Conservation (phyloP, 192 early-diverging fungal genomes). For the Entomortierella lignicola region DNA sequence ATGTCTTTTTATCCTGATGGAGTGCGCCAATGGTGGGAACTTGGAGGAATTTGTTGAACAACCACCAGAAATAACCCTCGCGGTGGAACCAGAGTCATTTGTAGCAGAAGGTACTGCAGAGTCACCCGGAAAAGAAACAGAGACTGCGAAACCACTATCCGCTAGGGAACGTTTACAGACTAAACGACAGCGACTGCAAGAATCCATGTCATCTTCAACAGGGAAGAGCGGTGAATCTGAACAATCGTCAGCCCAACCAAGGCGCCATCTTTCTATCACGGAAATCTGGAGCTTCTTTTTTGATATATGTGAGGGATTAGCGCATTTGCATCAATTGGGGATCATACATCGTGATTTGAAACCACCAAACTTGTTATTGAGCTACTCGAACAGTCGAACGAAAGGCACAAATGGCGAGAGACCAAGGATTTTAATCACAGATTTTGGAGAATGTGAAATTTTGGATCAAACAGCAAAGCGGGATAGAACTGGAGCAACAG, state of each 20-base stretch:
- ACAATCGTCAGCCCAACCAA: background rate
- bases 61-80: conserved; percentile 14
- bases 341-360: conserved; percentile 97
- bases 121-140: background rate
- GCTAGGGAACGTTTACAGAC: conserved; percentile 30
- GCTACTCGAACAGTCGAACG: conserved; percentile 63
- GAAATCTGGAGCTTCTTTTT: conserved; percentile 91
- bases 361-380: conserved; percentile 90
- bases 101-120: background rate
- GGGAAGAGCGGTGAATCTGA: conserved; percentile 3
- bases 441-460: conserved; percentile 98
- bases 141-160: conserved; percentile 14
- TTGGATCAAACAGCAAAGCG: conserved; percentile 73
- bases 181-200: conserved; percentile 27
- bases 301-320: conserved; percentile 91
- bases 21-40: conserved; percentile 94
- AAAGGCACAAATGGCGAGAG: conserved; percentile 58
- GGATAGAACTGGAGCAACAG: conserved; percentile 93
- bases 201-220: background rate
- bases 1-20: conserved; percentile 96
- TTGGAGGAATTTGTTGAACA: conserved; percentile 90
- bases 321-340: conserved; percentile 87
- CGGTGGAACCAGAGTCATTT: background rate
- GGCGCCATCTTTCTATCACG: conserved; percentile 61
- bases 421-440: conserved; percentile 89